Conservation (phyloP, 164 flowering plant species). For the Cinnamomum chago region DNA sequence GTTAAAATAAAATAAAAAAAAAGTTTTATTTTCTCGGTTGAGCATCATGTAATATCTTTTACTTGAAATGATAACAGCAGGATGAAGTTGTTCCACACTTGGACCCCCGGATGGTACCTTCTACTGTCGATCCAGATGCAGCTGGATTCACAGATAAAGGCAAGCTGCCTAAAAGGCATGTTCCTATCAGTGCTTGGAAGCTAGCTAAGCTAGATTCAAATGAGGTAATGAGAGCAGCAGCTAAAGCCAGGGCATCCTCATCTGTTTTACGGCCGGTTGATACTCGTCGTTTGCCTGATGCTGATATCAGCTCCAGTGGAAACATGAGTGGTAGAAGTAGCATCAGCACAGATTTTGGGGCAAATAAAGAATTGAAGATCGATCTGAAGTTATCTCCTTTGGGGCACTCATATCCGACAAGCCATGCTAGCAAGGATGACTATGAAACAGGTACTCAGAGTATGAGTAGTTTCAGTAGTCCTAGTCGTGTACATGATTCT, state of each 20-base stretch:
- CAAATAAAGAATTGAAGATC: constrained; percentile 47
- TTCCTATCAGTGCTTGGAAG: constrained; percentile 86
- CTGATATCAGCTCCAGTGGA: constrained; percentile 67
- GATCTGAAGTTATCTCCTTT: constrained; percentile 42
- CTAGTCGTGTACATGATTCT: constrained; percentile 66
- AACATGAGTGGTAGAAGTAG: constrained; percentile 75
- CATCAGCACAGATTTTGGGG: constrained; percentile 58
- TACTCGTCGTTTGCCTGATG: constrained; percentile 41
- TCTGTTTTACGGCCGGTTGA: constrained; percentile 83
- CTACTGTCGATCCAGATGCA: constrained; percentile 92
- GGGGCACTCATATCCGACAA: constrained; percentile 60
- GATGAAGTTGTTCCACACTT: constrained; percentile 95
- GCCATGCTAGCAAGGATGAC: constrained; percentile 81
- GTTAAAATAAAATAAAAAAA: not conserved
- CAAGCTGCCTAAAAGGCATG: constrained; percentile 50
- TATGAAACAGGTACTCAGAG: constrained; percentile 82
- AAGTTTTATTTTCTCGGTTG: not conserved
- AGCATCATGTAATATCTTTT: not conserved
- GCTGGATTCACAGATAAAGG: constrained; percentile 49
- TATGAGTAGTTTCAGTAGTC: constrained; percentile 85
- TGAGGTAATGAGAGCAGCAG: constrained; percentile 87
- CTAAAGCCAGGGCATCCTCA: constrained; percentile 92
- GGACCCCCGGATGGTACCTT: constrained; percentile 89
- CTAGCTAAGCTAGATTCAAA: constrained; percentile 83
- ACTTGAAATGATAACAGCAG: constrained; percentile 28